Conservation (phyloP, 176 grass and related monocot genomes). For the Avena eriantha region DNA sequence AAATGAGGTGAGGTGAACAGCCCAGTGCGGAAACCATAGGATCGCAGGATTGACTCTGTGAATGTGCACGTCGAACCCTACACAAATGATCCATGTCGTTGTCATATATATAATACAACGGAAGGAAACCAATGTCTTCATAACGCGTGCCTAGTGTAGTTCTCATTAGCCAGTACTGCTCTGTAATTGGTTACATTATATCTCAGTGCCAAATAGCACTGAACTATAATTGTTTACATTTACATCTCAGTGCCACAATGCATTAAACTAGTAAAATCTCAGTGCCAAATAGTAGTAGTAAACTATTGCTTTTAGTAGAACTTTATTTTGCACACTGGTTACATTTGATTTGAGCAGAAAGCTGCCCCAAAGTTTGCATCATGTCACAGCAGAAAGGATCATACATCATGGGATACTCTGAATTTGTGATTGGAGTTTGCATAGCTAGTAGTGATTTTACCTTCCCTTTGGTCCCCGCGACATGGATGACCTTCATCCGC, state of each 20-base stretch:
- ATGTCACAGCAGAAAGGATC: background rate
- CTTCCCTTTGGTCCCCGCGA: slow-evolving; percentile 96
- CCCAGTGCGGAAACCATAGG: slow-evolving; percentile 69
- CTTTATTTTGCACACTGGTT: background rate
- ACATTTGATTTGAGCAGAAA: background rate
- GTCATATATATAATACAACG: background rate
- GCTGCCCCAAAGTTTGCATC: background rate
- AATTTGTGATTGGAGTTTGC: background rate
- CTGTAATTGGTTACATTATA: background rate
- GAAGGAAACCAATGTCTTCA: background rate
- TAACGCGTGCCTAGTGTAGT: background rate
- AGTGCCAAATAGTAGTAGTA: background rate
- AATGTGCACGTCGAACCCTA: slow-evolving; percentile 93
- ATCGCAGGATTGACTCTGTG: slow-evolving; percentile 77
- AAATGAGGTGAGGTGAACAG: slow-evolving; percentile 88
- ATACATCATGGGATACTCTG: background rate
- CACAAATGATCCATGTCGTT: slow-evolving; percentile 22
- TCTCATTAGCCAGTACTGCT: background rate
- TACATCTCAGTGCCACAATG: background rate
- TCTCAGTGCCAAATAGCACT: background rate
- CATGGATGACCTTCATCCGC: slow-evolving; percentile 82
- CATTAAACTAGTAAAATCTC: background rate
- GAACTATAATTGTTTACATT: background rate
- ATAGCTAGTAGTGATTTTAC: slow-evolving; percentile 35
- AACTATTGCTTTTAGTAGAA: slow-evolving; percentile 8